Percentiles rank a stretch among this genome's conserved stretches.
Conservation (phyloP, 208 protist species). For the Trypanosoma mega region DNA sequence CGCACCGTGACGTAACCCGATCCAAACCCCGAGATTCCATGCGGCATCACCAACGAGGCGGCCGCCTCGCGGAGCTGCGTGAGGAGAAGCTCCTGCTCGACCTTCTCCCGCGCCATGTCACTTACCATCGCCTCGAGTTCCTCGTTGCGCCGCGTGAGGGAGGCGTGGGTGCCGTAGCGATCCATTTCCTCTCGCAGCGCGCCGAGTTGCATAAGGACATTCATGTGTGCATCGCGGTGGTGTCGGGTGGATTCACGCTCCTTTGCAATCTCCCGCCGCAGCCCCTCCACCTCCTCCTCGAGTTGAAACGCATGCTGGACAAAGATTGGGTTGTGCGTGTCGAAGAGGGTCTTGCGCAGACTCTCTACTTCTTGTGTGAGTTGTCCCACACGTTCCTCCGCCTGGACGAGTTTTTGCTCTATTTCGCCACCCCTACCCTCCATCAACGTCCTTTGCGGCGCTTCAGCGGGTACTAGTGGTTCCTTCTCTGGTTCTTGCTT, state of each 20-base stretch:
- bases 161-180: constrained; percentile 1
- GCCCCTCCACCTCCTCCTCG: constrained; percentile 12
- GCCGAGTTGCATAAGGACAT: constrained; percentile 7
- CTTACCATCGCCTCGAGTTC: constrained; percentile 9
- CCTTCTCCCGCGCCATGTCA: constrained; percentile 15
- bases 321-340: constrained; percentile 5
- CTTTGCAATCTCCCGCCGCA: neutral
- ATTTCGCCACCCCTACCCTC: neutral
- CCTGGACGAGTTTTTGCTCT: constrained; percentile 10
- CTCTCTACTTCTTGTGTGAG: constrained; percentile 5
- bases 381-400: constrained; percentile 6
- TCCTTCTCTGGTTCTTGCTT: neutral
- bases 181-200: constrained; percentile 10
- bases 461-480: too few relatives aligned
- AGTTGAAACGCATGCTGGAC: constrained; percentile 12
- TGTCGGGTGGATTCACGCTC: constrained; percentile 14
- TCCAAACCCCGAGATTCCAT: constrained; percentile 1
- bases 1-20: constrained; percentile 20
- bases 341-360: constrained; percentile 1
- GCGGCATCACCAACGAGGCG: neutral
- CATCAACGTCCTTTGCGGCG: too few relatives aligned
- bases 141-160: constrained; percentile 1
- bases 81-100: constrained; percentile 9
- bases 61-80: constrained; percentile 12
- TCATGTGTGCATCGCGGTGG: constrained; percentile 16